phyloP scores from a whole-genome alignment of 768 basidiomycete species.

The Rhodotorula paludigena region DNA sequence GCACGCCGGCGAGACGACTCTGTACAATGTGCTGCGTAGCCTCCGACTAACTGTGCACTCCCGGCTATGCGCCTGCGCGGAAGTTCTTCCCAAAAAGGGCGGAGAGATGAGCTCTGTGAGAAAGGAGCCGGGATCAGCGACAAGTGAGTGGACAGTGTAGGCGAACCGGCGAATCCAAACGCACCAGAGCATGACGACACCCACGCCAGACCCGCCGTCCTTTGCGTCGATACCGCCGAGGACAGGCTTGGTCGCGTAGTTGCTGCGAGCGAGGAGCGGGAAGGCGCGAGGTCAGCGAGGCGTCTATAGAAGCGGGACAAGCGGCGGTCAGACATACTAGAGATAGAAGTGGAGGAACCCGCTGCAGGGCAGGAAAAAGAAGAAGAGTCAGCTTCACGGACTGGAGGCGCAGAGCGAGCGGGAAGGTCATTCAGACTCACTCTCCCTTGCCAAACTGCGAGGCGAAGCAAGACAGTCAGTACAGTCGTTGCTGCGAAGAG shows the following conservation, averaged over 20 bases:
- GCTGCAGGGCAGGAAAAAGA: slow-evolving; percentile 48
- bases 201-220: slow-evolving; percentile 53
- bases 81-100: too few relatives aligned
- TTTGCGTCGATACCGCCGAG: slow-evolving; percentile 55
- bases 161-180: too few relatives aligned
- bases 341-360: slow-evolving; percentile 69
- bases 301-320: too few relatives aligned
- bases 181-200: slow-evolving; percentile 87
- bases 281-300: too few relatives aligned
- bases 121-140: too few relatives aligned
- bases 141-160: too few relatives aligned
- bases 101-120: too few relatives aligned
- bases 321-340: slow-evolving; percentile 6
- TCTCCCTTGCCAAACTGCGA: slow-evolving; percentile 32
- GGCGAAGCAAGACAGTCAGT: not conserved
- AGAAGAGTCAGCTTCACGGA: not conserved
- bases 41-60: too few relatives aligned
- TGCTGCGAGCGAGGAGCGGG: slow-evolving; percentile 68
- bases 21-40: too few relatives aligned
- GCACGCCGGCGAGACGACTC: too few relatives aligned
- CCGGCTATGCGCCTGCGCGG: too few relatives aligned
- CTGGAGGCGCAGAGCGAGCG: too few relatives aligned
- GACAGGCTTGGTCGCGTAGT: slow-evolving; percentile 79
- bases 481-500: not conserved
- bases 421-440: not conserved